These are phyloP conservation scores for Pestalotiopsis sp. DNA, from an alignment of 2,329 filamentous ascomycete species.

Conservation along the genomic window DNA sequence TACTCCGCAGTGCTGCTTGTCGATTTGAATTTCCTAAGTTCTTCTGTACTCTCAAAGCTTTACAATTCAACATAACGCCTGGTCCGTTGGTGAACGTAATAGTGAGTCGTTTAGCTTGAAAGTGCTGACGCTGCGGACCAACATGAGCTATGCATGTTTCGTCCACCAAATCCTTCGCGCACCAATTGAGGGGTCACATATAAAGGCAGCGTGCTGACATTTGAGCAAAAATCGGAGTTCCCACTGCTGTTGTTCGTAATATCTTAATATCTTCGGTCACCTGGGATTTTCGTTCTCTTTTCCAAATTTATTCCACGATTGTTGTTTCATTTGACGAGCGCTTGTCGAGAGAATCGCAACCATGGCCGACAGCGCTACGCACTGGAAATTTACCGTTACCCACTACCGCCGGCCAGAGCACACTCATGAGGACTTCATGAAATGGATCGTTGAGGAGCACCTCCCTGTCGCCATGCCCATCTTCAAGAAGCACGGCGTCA, in stretches of 20 bases:
- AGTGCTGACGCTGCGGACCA: no score
- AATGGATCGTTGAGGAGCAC: constrained; percentile 33
- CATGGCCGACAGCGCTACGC: not conserved
- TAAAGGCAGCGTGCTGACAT: not conserved
- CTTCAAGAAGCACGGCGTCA: constrained; percentile 29
- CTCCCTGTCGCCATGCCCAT: constrained; percentile 29
- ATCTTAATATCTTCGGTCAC: not conserved
- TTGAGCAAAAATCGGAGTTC: not conserved
- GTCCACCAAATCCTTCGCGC: no score
- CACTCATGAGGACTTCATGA: constrained; percentile 34
- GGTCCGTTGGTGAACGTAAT: no score
- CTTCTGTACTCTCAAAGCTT: no score
- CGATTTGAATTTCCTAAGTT: no score
- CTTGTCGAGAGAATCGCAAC: not conserved
- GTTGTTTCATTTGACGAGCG: not conserved
- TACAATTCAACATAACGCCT: no score
- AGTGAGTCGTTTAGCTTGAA: no score
- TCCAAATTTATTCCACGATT: not conserved
- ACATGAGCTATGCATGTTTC: no score
- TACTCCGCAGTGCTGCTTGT: no score
- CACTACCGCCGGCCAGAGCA: constrained; percentile 30
- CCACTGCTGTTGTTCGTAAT: not conserved
- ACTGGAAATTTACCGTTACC: constrained; percentile 30
- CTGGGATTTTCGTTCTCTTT: not conserved
- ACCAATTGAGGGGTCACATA: not conserved